Evolutionary conservation across 2,329 filamentous ascomycete genomes (phyloP), one percentile per base, ranked within the genome.

Genomic region (Diplodia intermedia): DNA sequence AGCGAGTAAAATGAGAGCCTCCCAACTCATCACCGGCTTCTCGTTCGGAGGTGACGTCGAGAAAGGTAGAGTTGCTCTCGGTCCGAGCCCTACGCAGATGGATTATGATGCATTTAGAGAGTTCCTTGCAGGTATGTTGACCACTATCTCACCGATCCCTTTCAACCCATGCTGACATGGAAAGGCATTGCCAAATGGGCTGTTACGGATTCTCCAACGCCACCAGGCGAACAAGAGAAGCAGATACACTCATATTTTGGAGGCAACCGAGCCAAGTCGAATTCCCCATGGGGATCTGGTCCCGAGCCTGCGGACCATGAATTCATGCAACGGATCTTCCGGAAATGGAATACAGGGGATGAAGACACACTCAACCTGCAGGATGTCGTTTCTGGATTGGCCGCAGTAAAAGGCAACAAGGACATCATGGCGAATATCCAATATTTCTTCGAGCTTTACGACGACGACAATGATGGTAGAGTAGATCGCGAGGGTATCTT

Each of bases 391-490:
- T 91, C 90, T 20, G 95, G 95, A 0, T 84, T 99, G 55, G 94
- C 94, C 1, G 89, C 91, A 15, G 92, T 99, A 75, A 98, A 97
- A 78, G 94, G 95, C 9, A 93, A 91, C 67, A 90, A 90, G 56
- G 95, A 99, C 79, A 97, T 99, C 72, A 97, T 99, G 94, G 92
- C 92, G 36, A 95, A 92, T 69, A 98, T 99, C 75, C 95, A 90
- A 69, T 98, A 98, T 80, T 98, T 99, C 79, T 99, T 99, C 73
- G 92, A 97, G 75, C 87, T 99, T 0, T 97, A 98, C 78, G 95
- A 99, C 76, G 94, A 99, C 72, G 91, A 94, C 74, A 87, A 89
- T 1, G 93, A 97, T 76, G 95, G 95, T 31, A 93, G 88, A 73
- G 94, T 99, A 5, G 95, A 98, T 75, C 89, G 95, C 12, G 95